A percentile compares a stretch with the other conserved stretches of the same genome.
Evolutionary conservation across 164 flowering plant species (phyloP).

Genomic region (Magnolia officinalis): DNA sequence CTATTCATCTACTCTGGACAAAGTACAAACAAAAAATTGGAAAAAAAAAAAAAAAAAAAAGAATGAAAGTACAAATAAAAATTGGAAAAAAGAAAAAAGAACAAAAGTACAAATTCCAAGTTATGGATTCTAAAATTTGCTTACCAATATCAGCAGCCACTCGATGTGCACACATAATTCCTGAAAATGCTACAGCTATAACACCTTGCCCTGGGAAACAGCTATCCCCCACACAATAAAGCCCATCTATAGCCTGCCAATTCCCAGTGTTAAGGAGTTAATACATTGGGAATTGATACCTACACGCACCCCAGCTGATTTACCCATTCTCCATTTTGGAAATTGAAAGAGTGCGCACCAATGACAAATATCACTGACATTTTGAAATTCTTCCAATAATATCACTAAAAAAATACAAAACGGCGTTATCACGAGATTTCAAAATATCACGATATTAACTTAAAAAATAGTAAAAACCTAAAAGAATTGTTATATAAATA

Average conservation of each 20-base stretch:
- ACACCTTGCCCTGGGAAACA: slow-evolving; percentile 99
- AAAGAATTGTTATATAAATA: too few species aligned
- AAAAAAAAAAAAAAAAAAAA: not conserved
- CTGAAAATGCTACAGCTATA: slow-evolving; percentile 95
- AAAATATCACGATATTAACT: too few species aligned
- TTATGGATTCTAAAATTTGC: not conserved
- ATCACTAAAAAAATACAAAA: too few species aligned
- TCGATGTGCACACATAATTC: slow-evolving; percentile 97
- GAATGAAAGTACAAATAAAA: too few species aligned
- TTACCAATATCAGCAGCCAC: slow-evolving; percentile 98
- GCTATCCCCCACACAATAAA: slow-evolving; percentile 98
- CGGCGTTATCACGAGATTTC: too few species aligned
- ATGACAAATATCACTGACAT: too few species aligned
- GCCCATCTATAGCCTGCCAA: slow-evolving; percentile 72
- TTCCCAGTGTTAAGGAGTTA: slow-evolving; percentile 9
- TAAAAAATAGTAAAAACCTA: too few species aligned
- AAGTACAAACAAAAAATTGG: too few species aligned
- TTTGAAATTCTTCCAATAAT: too few species aligned
- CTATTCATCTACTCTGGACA: not conserved
- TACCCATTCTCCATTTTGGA: not conserved
- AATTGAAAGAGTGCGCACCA: not conserved
- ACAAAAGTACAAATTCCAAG: not conserved
- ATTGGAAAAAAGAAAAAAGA: too few species aligned
- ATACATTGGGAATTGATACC: not conserved
- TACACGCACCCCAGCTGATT: not conserved